phyloP scores from a whole-genome alignment of 2,329 filamentous ascomycete genomes.

The Teratosphaeriaceae sp. region DNA sequence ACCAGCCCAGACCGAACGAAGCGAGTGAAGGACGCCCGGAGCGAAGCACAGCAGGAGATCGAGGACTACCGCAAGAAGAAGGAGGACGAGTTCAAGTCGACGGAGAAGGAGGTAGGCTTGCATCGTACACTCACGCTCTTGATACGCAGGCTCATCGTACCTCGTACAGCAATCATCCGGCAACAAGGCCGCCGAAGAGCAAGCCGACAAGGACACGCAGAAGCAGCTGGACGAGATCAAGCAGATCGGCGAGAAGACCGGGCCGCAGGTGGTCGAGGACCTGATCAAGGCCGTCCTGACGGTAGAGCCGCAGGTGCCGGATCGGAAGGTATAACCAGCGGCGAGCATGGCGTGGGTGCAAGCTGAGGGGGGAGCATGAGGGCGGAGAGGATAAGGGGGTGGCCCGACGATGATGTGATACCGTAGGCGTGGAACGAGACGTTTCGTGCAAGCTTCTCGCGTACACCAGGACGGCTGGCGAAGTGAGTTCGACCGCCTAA shows the following conservation, averaged over 20 bases:
- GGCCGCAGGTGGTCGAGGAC: conserved; percentile 73
- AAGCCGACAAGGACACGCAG: conserved; percentile 75
- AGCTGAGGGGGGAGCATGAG: not conserved
- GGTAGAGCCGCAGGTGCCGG: conserved; percentile 64
- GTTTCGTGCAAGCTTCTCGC: too few species aligned
- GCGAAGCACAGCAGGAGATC: conserved; percentile 97
- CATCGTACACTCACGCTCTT: not conserved
- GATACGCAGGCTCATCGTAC: not conserved
- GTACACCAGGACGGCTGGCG: too few species aligned
- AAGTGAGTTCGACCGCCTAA: too few species aligned
- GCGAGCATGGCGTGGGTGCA: not conserved
- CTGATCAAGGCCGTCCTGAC: conserved; percentile 80
- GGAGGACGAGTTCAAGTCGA: conserved; percentile 91
- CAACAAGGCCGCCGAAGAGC: conserved; percentile 65
- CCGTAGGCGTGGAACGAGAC: too few species aligned
- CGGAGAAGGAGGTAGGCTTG: conserved; percentile 64
- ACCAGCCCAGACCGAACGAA: conserved; percentile 72
- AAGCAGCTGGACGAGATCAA: conserved; percentile 76
- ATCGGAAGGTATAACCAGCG: conserved; percentile 24
- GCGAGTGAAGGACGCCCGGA: conserved; percentile 90
- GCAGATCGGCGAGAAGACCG: conserved; percentile 69
- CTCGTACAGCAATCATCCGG: conserved; percentile 73
- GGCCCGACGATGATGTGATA: too few species aligned
- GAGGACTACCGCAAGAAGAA: conserved; percentile 84
- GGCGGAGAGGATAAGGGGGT: too few species aligned